Percentiles rank a stretch among this genome's conserved stretches.
phyloP scores from a whole-genome alignment of 2,329 filamentous ascomycete species.

The Penicillium sp. region DNA sequence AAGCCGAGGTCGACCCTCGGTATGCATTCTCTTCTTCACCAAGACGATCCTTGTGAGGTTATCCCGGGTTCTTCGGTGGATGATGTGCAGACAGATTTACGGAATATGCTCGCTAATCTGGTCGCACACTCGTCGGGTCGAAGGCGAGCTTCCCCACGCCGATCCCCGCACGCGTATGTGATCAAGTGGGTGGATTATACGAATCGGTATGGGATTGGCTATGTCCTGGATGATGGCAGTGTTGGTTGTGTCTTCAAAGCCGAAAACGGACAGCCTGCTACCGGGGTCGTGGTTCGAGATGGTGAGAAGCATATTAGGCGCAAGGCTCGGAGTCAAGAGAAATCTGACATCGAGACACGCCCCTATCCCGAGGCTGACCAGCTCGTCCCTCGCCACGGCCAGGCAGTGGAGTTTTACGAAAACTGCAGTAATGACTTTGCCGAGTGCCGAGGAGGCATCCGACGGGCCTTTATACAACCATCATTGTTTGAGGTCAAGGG shows the following conservation, averaged over 20 bases:
- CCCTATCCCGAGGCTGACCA: slow-evolving; percentile 49
- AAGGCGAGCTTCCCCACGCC: slow-evolving; percentile 34
- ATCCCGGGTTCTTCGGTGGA: slow-evolving; percentile 45
- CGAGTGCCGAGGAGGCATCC: slow-evolving; percentile 43
- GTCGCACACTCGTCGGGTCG: slow-evolving; percentile 37
- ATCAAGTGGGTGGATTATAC: slow-evolving; percentile 61
- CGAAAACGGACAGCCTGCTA: slow-evolving; percentile 49
- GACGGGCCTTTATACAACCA: slow-evolving; percentile 46
- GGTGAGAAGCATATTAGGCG: slow-evolving; percentile 53
- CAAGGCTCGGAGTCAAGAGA: slow-evolving; percentile 47
- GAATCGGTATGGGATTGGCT: slow-evolving; percentile 57
- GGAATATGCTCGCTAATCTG: slow-evolving; percentile 44
- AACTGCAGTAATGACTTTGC: slow-evolving; percentile 42
- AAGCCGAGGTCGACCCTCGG: slow-evolving; percentile 44
- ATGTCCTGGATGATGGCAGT: slow-evolving; percentile 56
- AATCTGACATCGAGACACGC: slow-evolving; percentile 29
- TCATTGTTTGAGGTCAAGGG: slow-evolving; percentile 45
- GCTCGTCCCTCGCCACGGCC: slow-evolving; percentile 48
- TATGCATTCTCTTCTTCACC: slow-evolving; percentile 43
- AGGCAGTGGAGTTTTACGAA: slow-evolving; percentile 55
- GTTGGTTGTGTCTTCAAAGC: slow-evolving; percentile 57
- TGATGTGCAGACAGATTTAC: slow-evolving; percentile 46
- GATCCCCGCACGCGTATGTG: slow-evolving; percentile 50
- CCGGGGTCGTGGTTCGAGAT: slow-evolving; percentile 52
- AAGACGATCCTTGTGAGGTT: slow-evolving; percentile 42